Conservation (phyloP, 768 basidiomycete species). For the Pleurotus djamor region DNA sequence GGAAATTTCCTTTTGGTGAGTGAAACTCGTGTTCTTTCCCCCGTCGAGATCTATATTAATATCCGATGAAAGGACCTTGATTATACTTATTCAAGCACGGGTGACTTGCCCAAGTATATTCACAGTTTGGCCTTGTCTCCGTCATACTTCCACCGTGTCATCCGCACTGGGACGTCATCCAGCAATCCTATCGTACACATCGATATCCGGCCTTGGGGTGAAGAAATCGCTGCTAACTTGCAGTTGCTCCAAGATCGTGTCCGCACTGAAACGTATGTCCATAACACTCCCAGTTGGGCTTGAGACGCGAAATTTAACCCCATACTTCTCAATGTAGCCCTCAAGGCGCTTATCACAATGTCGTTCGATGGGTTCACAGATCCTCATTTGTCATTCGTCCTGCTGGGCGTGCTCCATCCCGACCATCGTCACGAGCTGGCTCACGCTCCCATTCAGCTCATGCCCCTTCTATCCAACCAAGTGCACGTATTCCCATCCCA, state of each 20-base stretch:
- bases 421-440: conserved; percentile 21
- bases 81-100: conserved; percentile 73
- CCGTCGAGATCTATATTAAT: conserved; percentile 6
- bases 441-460: conserved; percentile 14
- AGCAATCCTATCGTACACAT: conserved; percentile 68
- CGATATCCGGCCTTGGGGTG: conserved; percentile 77
- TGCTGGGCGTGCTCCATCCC: conserved; percentile 27
- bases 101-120: conserved; percentile 79
- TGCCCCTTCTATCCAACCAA: background rate
- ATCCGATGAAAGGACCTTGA: conserved; percentile 68
- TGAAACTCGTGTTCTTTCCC: conserved; percentile 16
- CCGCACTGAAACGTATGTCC: conserved; percentile 75
- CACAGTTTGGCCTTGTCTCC: conserved; percentile 81
- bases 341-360: conserved; percentile 75
- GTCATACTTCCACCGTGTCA: conserved; percentile 86
- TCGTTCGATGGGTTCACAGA: conserved; percentile 84
- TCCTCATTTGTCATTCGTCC: conserved; percentile 72
- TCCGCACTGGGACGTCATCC: conserved; percentile 55
- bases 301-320: conserved; percentile 3
- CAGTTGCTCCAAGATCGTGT: conserved; percentile 78
- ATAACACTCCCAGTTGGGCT: background rate
- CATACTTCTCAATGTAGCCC: conserved; percentile 43
- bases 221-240: conserved; percentile 69
- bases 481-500: conserved; percentile 49
- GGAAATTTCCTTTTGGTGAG: conserved; percentile 85